Base-by-base conservation (phyloP, 2,329 filamentous ascomycete species). In the Alternaria angustiovoidea region DNA sequence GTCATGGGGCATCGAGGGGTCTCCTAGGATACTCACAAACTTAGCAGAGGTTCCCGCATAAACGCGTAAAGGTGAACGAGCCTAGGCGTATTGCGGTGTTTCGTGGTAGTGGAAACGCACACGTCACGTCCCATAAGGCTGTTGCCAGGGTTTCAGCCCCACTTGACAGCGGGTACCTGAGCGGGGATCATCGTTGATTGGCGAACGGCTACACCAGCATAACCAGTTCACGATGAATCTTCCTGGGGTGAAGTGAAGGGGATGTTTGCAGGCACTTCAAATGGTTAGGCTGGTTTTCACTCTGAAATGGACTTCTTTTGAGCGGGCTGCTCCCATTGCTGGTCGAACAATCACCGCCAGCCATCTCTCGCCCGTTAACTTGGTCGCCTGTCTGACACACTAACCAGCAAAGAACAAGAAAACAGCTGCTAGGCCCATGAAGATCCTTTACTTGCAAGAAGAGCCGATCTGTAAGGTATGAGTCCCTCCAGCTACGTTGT, bases 81-180 rank as follows among this genome's bases (percentile, higher is more conserved):
- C 26, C 39, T 51, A 43, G 22, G 20, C 11, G 20, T 18, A 6
- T 56, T 61, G 44, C 49, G 44, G 51, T 55, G 51, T 55, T 55
- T 60, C 56, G 42, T 47, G 14, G 18, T 30, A 18, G 47, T 57
- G 49, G 52, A 51, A 47, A 51, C 22, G 51, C 59, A 41, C 59
- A 62, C 59, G 59, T 62, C 55, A 62, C 39, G 51, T 51, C 7
- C 34, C 34, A 34, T 59, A 55, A 42, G 55, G 51, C 59, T 51
- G 55, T 62, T 62, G 59, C 55, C 36, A 32, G 55, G 55, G 51
- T 51, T 52, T 24, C 48, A 34, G 59, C 59, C 59, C 59, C 56
- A 62, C 59, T 57, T 62, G 14, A 57, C 56, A 39, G 59, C 59
- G 55, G 44, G 49, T 57, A 48, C 48, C 54, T 57, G 36, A 28